phyloP scores from a whole-genome alignment of 2,329 filamentous ascomycete species.

The Calonectria honghensis region DNA sequence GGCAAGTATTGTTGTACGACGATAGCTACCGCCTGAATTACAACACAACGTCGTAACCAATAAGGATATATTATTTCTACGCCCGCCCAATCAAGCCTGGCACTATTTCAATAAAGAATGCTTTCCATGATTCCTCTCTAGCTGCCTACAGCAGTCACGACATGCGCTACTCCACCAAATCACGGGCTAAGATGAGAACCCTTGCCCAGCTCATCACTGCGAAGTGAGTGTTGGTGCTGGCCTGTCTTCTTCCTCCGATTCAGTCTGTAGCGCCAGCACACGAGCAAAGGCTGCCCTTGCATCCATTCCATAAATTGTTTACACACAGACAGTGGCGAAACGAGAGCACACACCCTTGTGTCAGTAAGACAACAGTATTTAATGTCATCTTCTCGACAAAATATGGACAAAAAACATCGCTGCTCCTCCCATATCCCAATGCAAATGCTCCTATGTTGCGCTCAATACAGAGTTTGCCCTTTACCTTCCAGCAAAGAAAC shows the following conservation, averaged over 20 bases:
- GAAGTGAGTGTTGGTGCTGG: neutral
- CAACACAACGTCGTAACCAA: neutral
- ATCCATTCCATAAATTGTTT: neutral
- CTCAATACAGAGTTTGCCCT: neutral
- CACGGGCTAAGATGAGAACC: neutral
- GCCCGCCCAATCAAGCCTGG: neutral
- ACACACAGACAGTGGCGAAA: neutral
- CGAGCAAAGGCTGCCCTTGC: neutral
- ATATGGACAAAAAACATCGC: conserved; percentile 44
- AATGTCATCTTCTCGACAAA: conserved; percentile 17
- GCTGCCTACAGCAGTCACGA: neutral
- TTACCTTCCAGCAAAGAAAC: conserved; percentile 4
- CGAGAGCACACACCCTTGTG: neutral
- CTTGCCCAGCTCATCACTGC: neutral
- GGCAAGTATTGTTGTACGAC: neutral
- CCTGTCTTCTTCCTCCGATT: neutral
- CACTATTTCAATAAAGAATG: neutral
- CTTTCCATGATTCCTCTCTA: neutral
- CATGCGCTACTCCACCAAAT: neutral
- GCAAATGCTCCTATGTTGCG: conserved; percentile 49
- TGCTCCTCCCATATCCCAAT: conserved; percentile 48
- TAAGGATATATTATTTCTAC: neutral
- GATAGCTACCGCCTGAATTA: neutral
- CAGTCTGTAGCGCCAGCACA: neutral
- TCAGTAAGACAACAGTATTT: neutral